Percentiles rank a stretch among this genome's conserved stretches.
Conservation (phyloP, 169 alveolate genomes). For the Cryptosporidium sp. region DNA sequence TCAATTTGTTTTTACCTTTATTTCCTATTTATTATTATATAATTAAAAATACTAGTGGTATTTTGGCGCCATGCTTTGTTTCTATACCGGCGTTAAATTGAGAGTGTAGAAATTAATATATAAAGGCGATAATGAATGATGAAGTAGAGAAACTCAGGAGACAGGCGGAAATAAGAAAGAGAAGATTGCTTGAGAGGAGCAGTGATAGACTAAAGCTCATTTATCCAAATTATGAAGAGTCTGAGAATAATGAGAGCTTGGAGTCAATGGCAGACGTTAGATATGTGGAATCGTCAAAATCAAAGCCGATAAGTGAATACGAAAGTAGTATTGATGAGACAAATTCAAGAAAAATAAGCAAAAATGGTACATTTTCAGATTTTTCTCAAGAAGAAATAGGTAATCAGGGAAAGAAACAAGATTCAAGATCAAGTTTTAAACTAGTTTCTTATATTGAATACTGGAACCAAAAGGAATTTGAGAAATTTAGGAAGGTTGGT, state of each 20-base stretch:
- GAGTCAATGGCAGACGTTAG: not conserved
- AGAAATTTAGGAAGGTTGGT: not conserved
- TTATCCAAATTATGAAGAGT: slow-evolving; percentile 47
- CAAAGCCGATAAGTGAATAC: not conserved
- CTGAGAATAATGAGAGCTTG: not conserved
- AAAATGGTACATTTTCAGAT: not conserved
- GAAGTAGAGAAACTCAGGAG: slow-evolving; percentile 12
- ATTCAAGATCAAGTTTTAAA: not conserved
- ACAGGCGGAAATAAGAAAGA: slow-evolving; percentile 38
- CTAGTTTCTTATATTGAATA: not conserved
- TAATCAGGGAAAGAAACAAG: not conserved
- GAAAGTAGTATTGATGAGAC: not conserved
- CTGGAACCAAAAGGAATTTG: not conserved
- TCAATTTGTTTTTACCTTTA: not conserved
- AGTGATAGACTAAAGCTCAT: slow-evolving; percentile 34
- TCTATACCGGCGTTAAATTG: not conserved
- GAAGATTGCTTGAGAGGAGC: slow-evolving; percentile 51
- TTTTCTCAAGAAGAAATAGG: not conserved
- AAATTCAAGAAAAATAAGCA: not conserved
- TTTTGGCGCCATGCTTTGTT: not conserved
- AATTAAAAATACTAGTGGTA: not conserved
- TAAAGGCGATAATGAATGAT: not conserved
- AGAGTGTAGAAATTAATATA: not conserved
- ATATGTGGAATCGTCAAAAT: not conserved
- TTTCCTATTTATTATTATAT: not conserved